Evolutionary conservation across 352 stramenopile species (phyloP).

Genomic region (Chrysophaeum taylorii): DNA sequence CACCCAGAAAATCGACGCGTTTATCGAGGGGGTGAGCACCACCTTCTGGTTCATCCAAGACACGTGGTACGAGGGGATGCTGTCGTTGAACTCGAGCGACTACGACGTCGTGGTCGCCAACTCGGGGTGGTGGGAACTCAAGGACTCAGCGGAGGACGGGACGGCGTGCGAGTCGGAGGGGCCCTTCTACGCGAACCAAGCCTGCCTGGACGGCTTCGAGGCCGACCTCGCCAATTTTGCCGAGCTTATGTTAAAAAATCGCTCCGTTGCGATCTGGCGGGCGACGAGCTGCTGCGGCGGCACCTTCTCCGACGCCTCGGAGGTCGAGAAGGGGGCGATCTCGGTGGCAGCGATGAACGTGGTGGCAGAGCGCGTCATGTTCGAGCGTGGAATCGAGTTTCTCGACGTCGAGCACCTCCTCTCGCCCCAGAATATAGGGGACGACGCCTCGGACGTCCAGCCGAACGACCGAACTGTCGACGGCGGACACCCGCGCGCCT

Average conservation of each 20-base stretch:
- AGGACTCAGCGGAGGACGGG: not conserved
- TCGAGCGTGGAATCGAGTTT: not conserved
- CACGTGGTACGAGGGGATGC: slow-evolving; percentile 15
- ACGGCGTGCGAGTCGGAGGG: not conserved
- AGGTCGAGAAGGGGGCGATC: not conserved
- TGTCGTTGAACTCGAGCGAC: not conserved
- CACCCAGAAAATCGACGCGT: not conserved
- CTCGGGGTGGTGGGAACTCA: slow-evolving; percentile 11
- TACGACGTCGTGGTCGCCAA: not conserved
- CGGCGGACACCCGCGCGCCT: not conserved
- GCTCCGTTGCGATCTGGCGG: not conserved
- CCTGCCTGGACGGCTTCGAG: not conserved
- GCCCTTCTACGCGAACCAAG: not conserved
- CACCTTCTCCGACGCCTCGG: not conserved
- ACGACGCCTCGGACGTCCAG: too few species aligned
- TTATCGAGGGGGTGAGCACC: not conserved
- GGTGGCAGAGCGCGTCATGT: not conserved
- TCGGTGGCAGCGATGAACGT: not conserved
- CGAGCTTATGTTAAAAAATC: not conserved
- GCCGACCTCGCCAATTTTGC: not conserved
- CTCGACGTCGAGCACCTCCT: not conserved
- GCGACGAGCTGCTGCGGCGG: not conserved
- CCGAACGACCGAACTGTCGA: not conserved
- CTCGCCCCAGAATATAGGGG: too few species aligned
- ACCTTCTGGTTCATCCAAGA: slow-evolving; percentile 4